Percentiles rank a stretch among this genome's conserved stretches.
Evolutionary conservation across 1,139 yeast genomes (phyloP).

Genomic region (Spencermartinsiella ligniputridi): DNA sequence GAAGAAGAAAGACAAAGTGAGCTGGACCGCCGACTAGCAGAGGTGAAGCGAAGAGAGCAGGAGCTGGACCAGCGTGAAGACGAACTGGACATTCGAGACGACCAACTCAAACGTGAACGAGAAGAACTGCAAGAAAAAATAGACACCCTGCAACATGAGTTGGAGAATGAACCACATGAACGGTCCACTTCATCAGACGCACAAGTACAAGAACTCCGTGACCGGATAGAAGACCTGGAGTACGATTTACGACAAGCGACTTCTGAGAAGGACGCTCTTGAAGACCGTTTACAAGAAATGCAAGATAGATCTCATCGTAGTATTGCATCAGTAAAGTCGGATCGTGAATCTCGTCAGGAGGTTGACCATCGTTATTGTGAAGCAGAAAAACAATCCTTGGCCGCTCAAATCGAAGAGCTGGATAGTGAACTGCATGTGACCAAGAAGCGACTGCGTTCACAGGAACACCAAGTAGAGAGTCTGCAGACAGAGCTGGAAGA

Average conservation of each 20-base stretch:
- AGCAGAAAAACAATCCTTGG: constrained; percentile 9
- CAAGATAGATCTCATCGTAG: no score
- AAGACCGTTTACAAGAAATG: no score
- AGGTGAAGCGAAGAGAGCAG: background rate
- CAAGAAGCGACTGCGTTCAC: constrained; percentile 11
- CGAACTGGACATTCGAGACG: constrained; percentile 5
- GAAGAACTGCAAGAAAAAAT: constrained; percentile 11
- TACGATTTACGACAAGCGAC: constrained; percentile 5
- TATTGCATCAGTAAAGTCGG: no score
- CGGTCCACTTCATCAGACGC: background rate
- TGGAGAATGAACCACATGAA: background rate
- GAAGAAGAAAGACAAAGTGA: background rate
- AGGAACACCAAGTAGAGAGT: constrained; percentile 17
- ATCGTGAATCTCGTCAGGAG: no score
- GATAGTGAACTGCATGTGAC: constrained; percentile 19
- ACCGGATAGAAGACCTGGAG: constrained; percentile 11
- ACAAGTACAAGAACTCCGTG: constrained; percentile 6
- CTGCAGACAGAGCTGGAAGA: constrained; percentile 22
- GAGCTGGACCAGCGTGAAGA: background rate
- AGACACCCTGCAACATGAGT: background rate
- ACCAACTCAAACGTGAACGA: constrained; percentile 5
- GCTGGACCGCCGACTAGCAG: background rate
- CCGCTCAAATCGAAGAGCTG: background rate
- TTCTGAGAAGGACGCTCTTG: background rate
- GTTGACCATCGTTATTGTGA: background rate